Evolutionary conservation across 805 yeast species (phyloP).

Genomic region (Sugiyamaella valdiviana): DNA sequence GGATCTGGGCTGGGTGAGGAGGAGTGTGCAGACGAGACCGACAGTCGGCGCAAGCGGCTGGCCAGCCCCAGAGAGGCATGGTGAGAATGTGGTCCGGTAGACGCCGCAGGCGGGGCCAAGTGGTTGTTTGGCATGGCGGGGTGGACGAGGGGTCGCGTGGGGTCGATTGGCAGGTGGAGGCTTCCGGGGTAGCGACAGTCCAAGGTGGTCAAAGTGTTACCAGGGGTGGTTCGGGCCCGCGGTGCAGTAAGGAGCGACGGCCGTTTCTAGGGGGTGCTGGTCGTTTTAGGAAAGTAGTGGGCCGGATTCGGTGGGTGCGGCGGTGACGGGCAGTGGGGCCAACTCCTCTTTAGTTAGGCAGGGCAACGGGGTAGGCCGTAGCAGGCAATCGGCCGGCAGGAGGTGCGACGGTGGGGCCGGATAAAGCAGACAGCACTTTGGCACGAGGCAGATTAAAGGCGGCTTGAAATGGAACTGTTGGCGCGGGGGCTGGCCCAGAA

Average conservation of each 20-base stretch:
- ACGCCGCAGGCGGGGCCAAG: constrained; percentile 4
- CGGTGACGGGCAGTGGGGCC: background rate
- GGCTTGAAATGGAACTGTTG: too few species aligned
- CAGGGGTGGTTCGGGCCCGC: too few species aligned
- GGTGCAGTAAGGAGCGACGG: background rate
- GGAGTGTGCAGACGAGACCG: constrained; percentile 3
- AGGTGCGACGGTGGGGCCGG: too few species aligned
- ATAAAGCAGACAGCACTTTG: too few species aligned
- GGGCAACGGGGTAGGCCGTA: too few species aligned
- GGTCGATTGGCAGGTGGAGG: background rate
- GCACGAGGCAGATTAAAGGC: too few species aligned
- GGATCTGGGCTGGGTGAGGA: constrained; percentile 5
- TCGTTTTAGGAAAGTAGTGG: background rate
- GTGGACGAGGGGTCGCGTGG: background rate
- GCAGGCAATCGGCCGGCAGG: too few species aligned
- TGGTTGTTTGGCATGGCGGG: constrained; percentile 3
- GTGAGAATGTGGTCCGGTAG: background rate
- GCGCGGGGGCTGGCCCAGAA: too few species aligned
- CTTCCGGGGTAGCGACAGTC: background rate
- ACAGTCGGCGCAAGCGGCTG: constrained; percentile 5
- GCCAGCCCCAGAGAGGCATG: constrained; percentile 4
- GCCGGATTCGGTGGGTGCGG: background rate
- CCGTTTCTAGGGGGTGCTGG: background rate
- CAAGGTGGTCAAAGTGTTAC: too few species aligned
- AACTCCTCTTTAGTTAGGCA: background rate